phyloP scores from a whole-genome alignment of 768 basidiomycete genomes.

The Kwoniella dejecticola region DNA sequence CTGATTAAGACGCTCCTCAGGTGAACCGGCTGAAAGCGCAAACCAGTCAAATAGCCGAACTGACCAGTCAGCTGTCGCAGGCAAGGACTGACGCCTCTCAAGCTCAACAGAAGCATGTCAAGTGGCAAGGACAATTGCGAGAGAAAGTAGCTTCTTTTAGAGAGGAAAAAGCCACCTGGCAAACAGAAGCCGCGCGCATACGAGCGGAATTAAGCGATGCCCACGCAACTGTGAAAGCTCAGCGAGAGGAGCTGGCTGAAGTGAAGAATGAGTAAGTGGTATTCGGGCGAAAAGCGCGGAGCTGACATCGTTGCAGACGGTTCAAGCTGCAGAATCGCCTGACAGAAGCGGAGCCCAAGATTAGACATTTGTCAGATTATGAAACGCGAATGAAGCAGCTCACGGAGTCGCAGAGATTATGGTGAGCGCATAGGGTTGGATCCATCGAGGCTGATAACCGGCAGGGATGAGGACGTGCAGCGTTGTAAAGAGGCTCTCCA shows the following conservation, averaged over 20 bases:
- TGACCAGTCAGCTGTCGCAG: constrained; percentile 64
- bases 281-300: neutral
- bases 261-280: constrained; percentile 53
- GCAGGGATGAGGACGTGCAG: constrained; percentile 42
- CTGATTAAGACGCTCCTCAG: constrained; percentile 22
- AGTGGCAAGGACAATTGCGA: constrained; percentile 81
- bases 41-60: constrained; percentile 33
- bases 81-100: constrained; percentile 72
- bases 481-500: constrained; percentile 26
- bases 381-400: constrained; percentile 84
- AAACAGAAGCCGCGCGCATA: constrained; percentile 67
- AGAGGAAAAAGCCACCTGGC: constrained; percentile 78
- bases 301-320: constrained; percentile 58
- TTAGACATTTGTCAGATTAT: constrained; percentile 77
- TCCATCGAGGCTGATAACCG: neutral
- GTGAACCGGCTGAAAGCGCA: constrained; percentile 50
- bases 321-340: constrained; percentile 73
- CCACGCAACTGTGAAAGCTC: constrained; percentile 38
- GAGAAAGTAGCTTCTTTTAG: constrained; percentile 72
- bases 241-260: constrained; percentile 50
- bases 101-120: constrained; percentile 74
- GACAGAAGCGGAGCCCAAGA: constrained; percentile 78
- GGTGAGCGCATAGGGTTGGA: constrained; percentile 60
- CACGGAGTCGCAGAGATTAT: constrained; percentile 71
- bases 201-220: constrained; percentile 67